Percentiles rank a stretch among this genome's conserved stretches.
phyloP scores from a whole-genome alignment of 768 basidiomycete genomes.

The Auricularia sp. region DNA sequence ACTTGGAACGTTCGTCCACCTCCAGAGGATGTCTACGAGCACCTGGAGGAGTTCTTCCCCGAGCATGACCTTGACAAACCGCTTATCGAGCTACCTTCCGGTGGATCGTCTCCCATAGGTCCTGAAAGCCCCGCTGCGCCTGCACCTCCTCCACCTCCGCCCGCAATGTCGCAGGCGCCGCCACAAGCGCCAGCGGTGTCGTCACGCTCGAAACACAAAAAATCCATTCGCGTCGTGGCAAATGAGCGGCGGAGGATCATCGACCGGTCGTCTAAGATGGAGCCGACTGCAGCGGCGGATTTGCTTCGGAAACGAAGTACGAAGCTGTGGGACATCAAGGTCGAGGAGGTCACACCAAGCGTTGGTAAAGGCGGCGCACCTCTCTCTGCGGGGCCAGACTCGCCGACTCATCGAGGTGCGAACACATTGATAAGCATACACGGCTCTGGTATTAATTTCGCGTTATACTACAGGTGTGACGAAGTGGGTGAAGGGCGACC shows the following conservation, averaged over 20 bases:
- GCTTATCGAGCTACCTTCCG: conserved; percentile 70
- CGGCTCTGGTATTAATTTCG: conserved; percentile 12
- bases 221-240: conserved; percentile 88
- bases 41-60: conserved; percentile 91
- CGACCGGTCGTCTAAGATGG: conserved; percentile 57
- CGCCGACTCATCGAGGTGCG: conserved; percentile 55
- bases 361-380: conserved; percentile 40
- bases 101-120: conserved; percentile 67
- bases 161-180: conserved; percentile 1
- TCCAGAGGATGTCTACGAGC: conserved; percentile 87
- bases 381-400: conserved; percentile 39
- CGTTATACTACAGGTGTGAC: conserved; percentile 54
- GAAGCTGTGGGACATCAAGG: conserved; percentile 87
- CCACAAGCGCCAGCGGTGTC: conserved; percentile 15
- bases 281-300: conserved; percentile 34
- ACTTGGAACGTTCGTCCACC: conserved; percentile 87
- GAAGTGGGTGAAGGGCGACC: conserved; percentile 46
- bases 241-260: conserved; percentile 74
- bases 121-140: conserved; percentile 35
- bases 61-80: conserved; percentile 93
- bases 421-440: conserved; percentile 13
- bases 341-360: conserved; percentile 86
- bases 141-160: conserved; percentile 25
- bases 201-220: conserved; percentile 54
- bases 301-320: conserved; percentile 75